Conservation (phyloP, 2,329 filamentous ascomycete species). For the Fusarium tanahbumbuense region DNA sequence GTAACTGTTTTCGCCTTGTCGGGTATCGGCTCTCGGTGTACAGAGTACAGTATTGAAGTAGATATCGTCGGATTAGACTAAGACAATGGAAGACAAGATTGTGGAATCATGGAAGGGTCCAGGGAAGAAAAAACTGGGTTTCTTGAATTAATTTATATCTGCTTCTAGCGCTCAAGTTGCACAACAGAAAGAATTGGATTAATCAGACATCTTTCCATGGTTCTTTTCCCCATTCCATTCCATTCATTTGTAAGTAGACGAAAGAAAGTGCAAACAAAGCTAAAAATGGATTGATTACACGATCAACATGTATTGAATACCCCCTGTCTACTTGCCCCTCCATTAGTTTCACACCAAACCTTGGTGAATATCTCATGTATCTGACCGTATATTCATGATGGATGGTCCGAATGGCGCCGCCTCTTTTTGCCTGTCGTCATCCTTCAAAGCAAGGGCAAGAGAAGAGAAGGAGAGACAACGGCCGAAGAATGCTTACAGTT, state of each 20-base stretch:
- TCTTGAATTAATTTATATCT: slow-evolving; percentile 16
- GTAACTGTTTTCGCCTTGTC: slow-evolving; percentile 23
- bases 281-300: slow-evolving; percentile 5
- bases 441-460: slow-evolving; percentile 5
- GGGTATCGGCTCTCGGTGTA: slow-evolving; percentile 43
- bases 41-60: slow-evolving; percentile 14
- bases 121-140: slow-evolving; percentile 31
- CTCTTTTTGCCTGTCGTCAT: slow-evolving; percentile 20
- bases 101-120: slow-evolving; percentile 33
- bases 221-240: slow-evolving; percentile 6
- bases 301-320: neutral
- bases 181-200: slow-evolving; percentile 15
- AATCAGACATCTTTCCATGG: neutral
- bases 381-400: neutral
- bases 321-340: slow-evolving; percentile 22
- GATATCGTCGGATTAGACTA: slow-evolving; percentile 28
- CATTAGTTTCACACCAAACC: neutral
- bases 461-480: slow-evolving; percentile 10
- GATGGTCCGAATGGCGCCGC: slow-evolving; percentile 24
- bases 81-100: slow-evolving; percentile 3
- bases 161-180: slow-evolving; percentile 17
- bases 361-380: slow-evolving; percentile 6
- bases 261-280: neutral
- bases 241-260: slow-evolving; percentile 29
- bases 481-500: slow-evolving; percentile 12